Conservation (phyloP, 2,329 filamentous ascomycete species). For the Alternaria triticimaculans region DNA sequence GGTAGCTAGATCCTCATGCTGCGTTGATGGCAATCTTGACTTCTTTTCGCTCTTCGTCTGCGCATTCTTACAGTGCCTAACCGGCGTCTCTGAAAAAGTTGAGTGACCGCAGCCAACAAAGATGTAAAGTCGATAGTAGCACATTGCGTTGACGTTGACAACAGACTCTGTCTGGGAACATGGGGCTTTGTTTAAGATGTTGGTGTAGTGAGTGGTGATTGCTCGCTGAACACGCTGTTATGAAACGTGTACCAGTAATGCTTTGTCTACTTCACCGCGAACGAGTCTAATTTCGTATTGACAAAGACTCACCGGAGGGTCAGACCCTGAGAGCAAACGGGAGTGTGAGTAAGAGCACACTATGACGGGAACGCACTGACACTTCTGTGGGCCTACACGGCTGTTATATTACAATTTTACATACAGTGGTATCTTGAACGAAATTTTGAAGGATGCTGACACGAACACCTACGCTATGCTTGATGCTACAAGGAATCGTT, state of each 20-base stretch:
- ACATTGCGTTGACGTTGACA: constrained; percentile 41
- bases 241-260: neutral
- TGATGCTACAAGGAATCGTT: neutral
- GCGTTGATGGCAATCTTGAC: neutral
- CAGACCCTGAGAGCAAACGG: neutral
- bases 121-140: constrained; percentile 52
- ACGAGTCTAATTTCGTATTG: neutral
- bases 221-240: neutral
- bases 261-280: neutral
- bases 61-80: constrained; percentile 43
- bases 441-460: neutral
- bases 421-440: neutral
- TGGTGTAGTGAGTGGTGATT: neutral
- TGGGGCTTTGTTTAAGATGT: neutral
- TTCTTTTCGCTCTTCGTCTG: neutral
- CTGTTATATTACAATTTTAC: neutral
- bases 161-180: neutral
- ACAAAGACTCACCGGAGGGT: neutral
- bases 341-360: neutral
- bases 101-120: constrained; percentile 54
- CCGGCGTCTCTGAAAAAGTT: constrained; percentile 39
- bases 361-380: neutral
- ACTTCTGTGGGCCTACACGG: neutral
- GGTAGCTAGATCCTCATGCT: neutral
- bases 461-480: neutral